Evolutionary conservation across 2,329 filamentous ascomycete genomes (phyloP).

Genomic region (Alternaria sp.): DNA sequence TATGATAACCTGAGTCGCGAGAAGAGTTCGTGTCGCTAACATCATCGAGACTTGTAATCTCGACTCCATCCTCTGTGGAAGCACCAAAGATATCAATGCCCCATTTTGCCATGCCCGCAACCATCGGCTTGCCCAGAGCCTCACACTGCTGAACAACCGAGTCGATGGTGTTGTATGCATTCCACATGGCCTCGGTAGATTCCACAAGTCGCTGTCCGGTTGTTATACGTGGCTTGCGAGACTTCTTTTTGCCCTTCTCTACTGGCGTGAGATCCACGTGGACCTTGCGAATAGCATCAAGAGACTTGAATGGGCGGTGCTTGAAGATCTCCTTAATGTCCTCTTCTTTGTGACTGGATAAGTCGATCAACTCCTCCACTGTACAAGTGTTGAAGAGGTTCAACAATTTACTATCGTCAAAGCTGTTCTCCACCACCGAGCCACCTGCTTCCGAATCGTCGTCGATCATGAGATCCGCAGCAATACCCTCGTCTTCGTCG

Average conservation of each 20-base stretch:
- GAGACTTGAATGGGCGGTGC: slow-evolving; percentile 73
- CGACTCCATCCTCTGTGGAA: slow-evolving; percentile 66
- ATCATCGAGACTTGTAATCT: slow-evolving; percentile 62
- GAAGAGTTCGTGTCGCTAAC: slow-evolving; percentile 46
- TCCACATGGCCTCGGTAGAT: slow-evolving; percentile 73
- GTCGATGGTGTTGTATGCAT: slow-evolving; percentile 82
- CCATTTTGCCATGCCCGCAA: slow-evolving; percentile 70
- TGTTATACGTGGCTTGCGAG: slow-evolving; percentile 52
- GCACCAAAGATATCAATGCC: slow-evolving; percentile 69
- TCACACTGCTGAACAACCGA: slow-evolving; percentile 79
- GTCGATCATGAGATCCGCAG: slow-evolving; percentile 43
- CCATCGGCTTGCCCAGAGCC: slow-evolving; percentile 70
- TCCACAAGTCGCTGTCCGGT: slow-evolving; percentile 73
- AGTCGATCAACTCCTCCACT: slow-evolving; percentile 76
- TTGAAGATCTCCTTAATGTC: slow-evolving; percentile 73
- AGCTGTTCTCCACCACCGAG: slow-evolving; percentile 28
- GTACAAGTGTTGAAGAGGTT: slow-evolving; percentile 84
- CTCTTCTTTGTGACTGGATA: slow-evolving; percentile 75
- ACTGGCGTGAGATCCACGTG: slow-evolving; percentile 48
- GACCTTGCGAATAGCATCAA: slow-evolving; percentile 72
- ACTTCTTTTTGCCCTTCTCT: slow-evolving; percentile 44
- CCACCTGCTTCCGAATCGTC: slow-evolving; percentile 55
- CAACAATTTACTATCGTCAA: slow-evolving; percentile 66
- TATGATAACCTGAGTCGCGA: slow-evolving; percentile 72
- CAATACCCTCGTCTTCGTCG: slow-evolving; percentile 44